phyloP scores from a whole-genome alignment of 495 filamentous ascomycete genomes.

The Penicillium ucsense region DNA sequence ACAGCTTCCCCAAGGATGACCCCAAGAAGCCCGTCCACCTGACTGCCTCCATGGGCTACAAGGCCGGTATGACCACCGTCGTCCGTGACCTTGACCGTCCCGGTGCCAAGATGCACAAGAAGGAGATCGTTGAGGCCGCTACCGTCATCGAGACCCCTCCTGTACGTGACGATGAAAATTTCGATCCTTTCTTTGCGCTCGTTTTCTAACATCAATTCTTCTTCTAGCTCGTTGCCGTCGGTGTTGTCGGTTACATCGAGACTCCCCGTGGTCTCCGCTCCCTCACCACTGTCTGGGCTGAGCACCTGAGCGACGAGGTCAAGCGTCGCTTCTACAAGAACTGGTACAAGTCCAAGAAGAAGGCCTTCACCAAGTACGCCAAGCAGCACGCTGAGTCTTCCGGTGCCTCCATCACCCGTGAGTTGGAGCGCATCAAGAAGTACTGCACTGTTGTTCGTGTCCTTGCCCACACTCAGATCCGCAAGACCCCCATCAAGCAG shows the following conservation, averaged over 20 bases:
- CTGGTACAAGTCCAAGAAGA: conserved; percentile 99
- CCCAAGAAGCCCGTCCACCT: conserved; percentile 98
- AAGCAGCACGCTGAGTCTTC: conserved; percentile 95
- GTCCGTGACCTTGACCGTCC: conserved; percentile 99
- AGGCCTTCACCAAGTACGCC: conserved; percentile 99
- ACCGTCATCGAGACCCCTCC: conserved; percentile 99
- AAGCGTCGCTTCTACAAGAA: conserved; percentile 99
- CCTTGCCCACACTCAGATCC: conserved; percentile 98
- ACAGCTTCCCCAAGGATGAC: conserved; percentile 99
- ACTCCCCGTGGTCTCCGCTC: conserved; percentile 99
- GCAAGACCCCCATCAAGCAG: conserved; percentile 98
- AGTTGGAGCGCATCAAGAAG: conserved; percentile 99
- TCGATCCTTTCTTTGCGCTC: background rate
- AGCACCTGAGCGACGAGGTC: conserved; percentile 96
- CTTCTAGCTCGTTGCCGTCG: conserved; percentile 89
- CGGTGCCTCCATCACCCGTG: conserved; percentile 82
- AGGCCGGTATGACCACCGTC: conserved; percentile 99
- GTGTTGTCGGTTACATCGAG: conserved; percentile 99
- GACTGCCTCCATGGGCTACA: conserved; percentile 98
- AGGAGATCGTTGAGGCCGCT: conserved; percentile 99
- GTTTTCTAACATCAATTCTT: conserved; percentile 4
- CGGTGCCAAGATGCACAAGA: conserved; percentile 99
- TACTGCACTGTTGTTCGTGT: conserved; percentile 99
- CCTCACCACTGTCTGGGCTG: conserved; percentile 98
- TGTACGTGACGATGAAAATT: conserved; percentile 48